These are phyloP conservation scores for Orbilia ellipsospora DNA, from an alignment of 2,329 filamentous ascomycete genomes.

Conservation along the genomic window DNA sequence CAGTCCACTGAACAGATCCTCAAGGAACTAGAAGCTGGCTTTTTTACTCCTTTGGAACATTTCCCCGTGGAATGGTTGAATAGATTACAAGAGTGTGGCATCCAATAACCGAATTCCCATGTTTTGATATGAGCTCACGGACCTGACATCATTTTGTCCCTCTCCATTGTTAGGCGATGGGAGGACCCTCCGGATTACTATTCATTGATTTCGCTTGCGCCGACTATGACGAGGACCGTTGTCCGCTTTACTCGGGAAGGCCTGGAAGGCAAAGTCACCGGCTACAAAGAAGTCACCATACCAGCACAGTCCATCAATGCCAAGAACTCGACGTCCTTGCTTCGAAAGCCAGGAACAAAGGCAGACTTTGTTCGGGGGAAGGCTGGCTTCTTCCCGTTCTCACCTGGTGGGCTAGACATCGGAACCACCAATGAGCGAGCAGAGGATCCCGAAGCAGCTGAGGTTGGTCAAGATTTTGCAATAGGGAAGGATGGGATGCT, in stretches of 20 bases:
- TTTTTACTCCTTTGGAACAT: constrained; percentile 79
- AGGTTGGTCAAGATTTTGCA: constrained; percentile 67
- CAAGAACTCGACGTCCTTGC: constrained; percentile 91
- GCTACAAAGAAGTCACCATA: constrained; percentile 93
- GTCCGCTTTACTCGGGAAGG: constrained; percentile 92
- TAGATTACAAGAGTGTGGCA: constrained; percentile 77
- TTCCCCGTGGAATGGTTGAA: constrained; percentile 91
- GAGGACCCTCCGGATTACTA: constrained; percentile 80
- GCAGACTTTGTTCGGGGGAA: constrained; percentile 93
- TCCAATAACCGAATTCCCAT: constrained; percentile 60
- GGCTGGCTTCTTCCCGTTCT: constrained; percentile 93
- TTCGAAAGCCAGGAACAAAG: constrained; percentile 84
- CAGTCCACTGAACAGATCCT: constrained; percentile 22
- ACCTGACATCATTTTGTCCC: constrained; percentile 32
- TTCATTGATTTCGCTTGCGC: constrained; percentile 77
- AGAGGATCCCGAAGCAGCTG: constrained; percentile 83
- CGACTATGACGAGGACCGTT: constrained; percentile 93
- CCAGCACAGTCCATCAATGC: constrained; percentile 88
- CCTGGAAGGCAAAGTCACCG: constrained; percentile 89
- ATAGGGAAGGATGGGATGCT: constrained; percentile 78
- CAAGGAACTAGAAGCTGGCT: constrained; percentile 74
- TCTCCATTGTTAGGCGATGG: constrained; percentile 71
- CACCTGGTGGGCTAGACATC: constrained; percentile 86
- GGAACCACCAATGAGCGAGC: constrained; percentile 76
- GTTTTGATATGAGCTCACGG: constrained; percentile 28